These are phyloP conservation scores for Thuja plicata DNA, from an alignment of 83 land plant species.

Conservation along the genomic window DNA sequence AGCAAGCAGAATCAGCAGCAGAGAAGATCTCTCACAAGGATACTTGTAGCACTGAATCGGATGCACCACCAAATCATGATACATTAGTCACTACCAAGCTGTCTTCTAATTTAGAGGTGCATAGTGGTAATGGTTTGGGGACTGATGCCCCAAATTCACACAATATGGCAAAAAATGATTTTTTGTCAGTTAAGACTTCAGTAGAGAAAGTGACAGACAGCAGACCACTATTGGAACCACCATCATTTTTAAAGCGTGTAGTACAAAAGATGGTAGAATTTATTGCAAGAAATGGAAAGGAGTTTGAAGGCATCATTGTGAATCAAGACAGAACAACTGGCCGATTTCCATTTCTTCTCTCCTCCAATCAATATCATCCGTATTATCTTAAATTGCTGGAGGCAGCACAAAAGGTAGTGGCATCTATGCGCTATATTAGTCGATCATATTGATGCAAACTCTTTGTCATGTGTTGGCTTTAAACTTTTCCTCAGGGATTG, in stretches of 20 bases:
- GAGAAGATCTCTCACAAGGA: neutral
- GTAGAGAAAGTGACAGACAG: neutral
- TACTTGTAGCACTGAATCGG: neutral
- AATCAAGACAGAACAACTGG: slow-evolving; percentile 55
- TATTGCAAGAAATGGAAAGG: slow-evolving; percentile 71
- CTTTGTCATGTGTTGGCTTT: too few relatives aligned
- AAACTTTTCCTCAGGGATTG: too few relatives aligned
- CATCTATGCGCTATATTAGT: neutral
- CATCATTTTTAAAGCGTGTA: slow-evolving; percentile 41
- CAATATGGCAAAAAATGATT: neutral
- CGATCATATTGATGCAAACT: too few relatives aligned
- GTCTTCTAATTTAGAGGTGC: neutral
- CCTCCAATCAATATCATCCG: slow-evolving; percentile 60
- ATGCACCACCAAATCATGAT: neutral
- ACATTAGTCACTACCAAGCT: neutral
- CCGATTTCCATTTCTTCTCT: slow-evolving; percentile 68
- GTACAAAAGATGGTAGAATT: slow-evolving; percentile 75
- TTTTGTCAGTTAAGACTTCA: slow-evolving; percentile 6
- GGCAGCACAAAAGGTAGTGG: slow-evolving; percentile 53
- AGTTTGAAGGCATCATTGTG: slow-evolving; percentile 63
- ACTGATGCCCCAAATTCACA: neutral
- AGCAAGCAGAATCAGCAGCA: neutral
- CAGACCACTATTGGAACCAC: slow-evolving; percentile 49
- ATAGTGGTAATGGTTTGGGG: neutral
- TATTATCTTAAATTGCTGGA: slow-evolving; percentile 58